Percentiles rank a stretch among this genome's conserved stretches.
phyloP scores from a whole-genome alignment of 2,329 filamentous ascomycete genomes.

The Phialophora verrucosa region DNA sequence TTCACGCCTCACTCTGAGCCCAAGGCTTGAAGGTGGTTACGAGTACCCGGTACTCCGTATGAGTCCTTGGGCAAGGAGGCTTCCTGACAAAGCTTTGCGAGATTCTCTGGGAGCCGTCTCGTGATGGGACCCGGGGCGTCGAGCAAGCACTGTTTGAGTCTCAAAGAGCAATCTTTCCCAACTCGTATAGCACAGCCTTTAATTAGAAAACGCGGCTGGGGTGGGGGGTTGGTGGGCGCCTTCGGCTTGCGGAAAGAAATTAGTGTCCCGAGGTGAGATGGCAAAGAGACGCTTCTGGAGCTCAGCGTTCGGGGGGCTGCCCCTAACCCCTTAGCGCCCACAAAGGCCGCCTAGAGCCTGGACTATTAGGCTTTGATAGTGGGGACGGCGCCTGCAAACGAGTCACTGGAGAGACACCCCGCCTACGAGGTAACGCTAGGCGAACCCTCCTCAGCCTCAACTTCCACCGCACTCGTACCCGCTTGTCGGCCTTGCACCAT shows the following conservation, averaged over 20 bases:
- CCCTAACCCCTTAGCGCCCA: not conserved
- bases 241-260: not conserved
- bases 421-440: not conserved
- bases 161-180: slow-evolving; percentile 5
- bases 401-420: not conserved
- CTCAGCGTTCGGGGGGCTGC: not conserved
- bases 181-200: not conserved
- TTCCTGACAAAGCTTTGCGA: not conserved
- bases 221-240: not conserved
- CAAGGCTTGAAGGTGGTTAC: no score
- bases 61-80: not conserved
- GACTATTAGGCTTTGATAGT: not conserved
- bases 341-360: not conserved
- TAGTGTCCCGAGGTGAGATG: not conserved
- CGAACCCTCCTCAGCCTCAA: not conserved
- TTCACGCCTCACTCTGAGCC: not conserved
- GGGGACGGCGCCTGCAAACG: not conserved
- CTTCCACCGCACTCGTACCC: not conserved
- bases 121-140: not conserved
- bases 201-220: not conserved
- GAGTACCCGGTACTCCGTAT: no score
- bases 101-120: not conserved
- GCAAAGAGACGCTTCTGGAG: not conserved
- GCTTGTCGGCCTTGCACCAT: not conserved
- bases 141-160: not conserved